These are phyloP conservation scores for Dendrocalamus latiflorus DNA, from an alignment of 202 grass and related monocot species.

Conservation along the genomic window DNA sequence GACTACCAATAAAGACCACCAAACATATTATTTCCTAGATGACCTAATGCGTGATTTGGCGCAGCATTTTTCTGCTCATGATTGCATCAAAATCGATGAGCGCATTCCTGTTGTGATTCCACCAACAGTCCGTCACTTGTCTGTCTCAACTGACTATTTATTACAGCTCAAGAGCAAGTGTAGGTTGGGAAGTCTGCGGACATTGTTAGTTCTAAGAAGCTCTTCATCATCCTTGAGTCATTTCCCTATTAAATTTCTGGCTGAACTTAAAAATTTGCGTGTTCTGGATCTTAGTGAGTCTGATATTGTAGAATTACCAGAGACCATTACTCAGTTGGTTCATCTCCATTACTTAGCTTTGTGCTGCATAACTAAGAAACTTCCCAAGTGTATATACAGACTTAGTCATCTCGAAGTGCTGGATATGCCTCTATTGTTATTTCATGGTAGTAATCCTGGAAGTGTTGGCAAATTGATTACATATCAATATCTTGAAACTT, in stretches of 20 bases:
- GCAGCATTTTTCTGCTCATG: conserved; percentile 21
- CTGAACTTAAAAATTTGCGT: conserved; percentile 22
- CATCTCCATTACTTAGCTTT: conserved; percentile 38
- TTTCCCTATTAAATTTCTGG: conserved; percentile 13
- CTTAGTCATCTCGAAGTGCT: conserved; percentile 38
- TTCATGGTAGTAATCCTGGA: conserved; percentile 1
- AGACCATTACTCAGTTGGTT: conserved; percentile 19
- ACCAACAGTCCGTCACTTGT: conserved; percentile 45
- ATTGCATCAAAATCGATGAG: conserved; percentile 38
- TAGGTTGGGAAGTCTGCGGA: background rate
- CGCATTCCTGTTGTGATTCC: conserved; percentile 21
- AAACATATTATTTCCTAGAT: conserved; percentile 39
- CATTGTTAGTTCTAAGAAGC: conserved; percentile 28
- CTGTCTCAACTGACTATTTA: conserved; percentile 30
- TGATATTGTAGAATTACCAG: conserved; percentile 29
- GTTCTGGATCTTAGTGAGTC: conserved; percentile 31
- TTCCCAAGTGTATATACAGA: conserved; percentile 32
- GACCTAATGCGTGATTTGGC: conserved; percentile 45
- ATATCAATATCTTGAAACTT: conserved; percentile 18
- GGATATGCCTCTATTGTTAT: conserved; percentile 14
- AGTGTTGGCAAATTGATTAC: background rate
- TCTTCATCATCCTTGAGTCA: background rate
- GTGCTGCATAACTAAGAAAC: background rate
- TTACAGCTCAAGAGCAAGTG: conserved; percentile 24
- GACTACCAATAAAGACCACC: background rate